Evolutionary conservation across 257 asterid species (phyloP), one percentile per base, ranked within the genome.

Genomic region (Lithospermum erythrorhizon): DNA sequence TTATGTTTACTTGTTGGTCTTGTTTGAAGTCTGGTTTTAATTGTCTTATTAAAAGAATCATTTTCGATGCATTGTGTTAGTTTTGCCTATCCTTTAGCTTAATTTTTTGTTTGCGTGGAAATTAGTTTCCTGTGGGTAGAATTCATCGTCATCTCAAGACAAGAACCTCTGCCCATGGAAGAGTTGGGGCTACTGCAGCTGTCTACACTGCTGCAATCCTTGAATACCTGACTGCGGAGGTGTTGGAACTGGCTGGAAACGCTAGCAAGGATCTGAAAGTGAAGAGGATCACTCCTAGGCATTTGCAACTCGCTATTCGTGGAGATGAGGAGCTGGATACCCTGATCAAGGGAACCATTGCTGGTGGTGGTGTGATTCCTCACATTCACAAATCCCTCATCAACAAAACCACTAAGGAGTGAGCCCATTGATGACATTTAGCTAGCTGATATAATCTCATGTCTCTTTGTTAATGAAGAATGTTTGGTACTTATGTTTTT

Each of bases 111-210:
- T 19, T 15, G 7, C 20, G 54, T 57, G 17, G 27, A 10, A 24
- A 19, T 13, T 69, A 74, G 79, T 74, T 74, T 58, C 79, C 79
- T n/a, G 79, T 74, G 35, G 79, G 79, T 23, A 66, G 79, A 21
- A 70, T 74, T n/a, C 79, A 74, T 55, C 68, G 79, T 4, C 23
- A 70, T 53, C 70, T 74, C 65, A 74, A 74, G 62, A 64, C 70
- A 64, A 66, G 79, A 41, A 70, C 79, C 53, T 61, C 64, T 2
- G 79, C 79, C 5, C 65, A 74, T 63, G 79, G 79, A 21, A 70
- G 79, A 65, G 79, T 74, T 16, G 79, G 79, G 18, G 76, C 79
- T 20, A 70, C 79, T n/a, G 79, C 79, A 21, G 79, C 79, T 30
- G 79, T 74, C 21, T 74, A 74, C 63, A 65, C 79, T n/a, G 79